A percentile compares a stretch with the other conserved stretches of the same genome.
phyloP scores from a whole-genome alignment of 2,329 filamentous ascomycete genomes.

The Cladobotryum mycophilum region DNA sequence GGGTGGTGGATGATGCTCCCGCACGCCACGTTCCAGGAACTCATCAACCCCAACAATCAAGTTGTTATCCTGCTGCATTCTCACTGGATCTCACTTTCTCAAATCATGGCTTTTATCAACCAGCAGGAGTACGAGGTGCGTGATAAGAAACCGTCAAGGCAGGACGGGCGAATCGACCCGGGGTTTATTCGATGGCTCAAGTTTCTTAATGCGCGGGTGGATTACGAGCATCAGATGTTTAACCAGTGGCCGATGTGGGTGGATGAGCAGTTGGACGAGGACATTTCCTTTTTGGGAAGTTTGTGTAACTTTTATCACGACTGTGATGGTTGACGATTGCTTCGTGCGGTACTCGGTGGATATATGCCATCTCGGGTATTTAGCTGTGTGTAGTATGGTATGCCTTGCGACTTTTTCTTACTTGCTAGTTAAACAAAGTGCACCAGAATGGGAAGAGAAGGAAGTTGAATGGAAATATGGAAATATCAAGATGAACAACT shows the following conservation, averaged over 20 bases:
- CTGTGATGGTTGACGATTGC: too few species aligned
- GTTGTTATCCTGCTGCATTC: constrained; percentile 41
- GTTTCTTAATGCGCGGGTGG: constrained; percentile 43
- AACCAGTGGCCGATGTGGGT: constrained; percentile 52
- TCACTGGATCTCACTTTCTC: constrained; percentile 50
- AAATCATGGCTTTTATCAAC: constrained; percentile 46
- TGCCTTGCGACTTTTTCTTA: background rate
- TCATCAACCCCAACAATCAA: constrained; percentile 43
- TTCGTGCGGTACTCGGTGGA: too few species aligned
- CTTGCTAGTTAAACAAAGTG: background rate
- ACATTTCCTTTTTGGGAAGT: constrained; percentile 41
- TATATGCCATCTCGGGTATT: too few species aligned
- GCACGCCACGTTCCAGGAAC: constrained; percentile 43
- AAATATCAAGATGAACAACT: background rate
- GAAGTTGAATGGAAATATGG: background rate
- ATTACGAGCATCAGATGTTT: constrained; percentile 37
- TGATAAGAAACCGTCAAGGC: constrained; percentile 21
- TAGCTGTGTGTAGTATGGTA: too few species aligned
- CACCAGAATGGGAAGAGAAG: too few species aligned
- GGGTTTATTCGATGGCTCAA: constrained; percentile 46
- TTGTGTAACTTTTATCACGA: background rate
- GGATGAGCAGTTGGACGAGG: constrained; percentile 40
- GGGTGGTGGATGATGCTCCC: constrained; percentile 54
- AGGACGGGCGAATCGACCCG: constrained; percentile 27
- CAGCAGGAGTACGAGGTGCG: constrained; percentile 33